Evolutionary conservation across 441 rosid genomes (phyloP).

Genomic region (Eugenia klotzschiana): DNA sequence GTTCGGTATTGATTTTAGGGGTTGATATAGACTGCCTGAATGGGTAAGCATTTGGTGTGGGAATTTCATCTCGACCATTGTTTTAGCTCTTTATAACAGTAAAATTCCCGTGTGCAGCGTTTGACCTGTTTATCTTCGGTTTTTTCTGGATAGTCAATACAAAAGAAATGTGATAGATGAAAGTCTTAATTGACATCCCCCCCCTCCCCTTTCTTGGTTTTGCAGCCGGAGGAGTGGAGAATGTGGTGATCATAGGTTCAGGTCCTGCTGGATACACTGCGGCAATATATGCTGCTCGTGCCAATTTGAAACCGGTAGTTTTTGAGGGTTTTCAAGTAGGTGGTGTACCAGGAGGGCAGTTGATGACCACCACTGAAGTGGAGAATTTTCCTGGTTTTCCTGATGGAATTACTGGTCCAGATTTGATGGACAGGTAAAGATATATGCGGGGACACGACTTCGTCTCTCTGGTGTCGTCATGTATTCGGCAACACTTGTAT

Average conservation of each 20-base stretch:
- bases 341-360: conserved; percentile 96
- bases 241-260: conserved; percentile 80
- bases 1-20: not conserved
- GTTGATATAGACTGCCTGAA: not conserved
- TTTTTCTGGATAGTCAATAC: not conserved
- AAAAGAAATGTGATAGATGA: not conserved
- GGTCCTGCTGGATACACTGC: conserved; percentile 99
- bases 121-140: not conserved
- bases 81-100: not conserved
- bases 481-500: not conserved
- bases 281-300: conserved; percentile 92
- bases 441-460: not conserved
- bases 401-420: conserved; percentile 93
- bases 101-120: not conserved
- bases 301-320: conserved; percentile 94
- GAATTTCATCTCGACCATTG: not conserved
- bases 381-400: conserved; percentile 98
- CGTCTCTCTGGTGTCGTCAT: not conserved
- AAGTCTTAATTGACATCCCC: not conserved
- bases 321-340: conserved; percentile 94
- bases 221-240: conserved; percentile 71
- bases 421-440: conserved; percentile 84
- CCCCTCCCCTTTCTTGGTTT: not conserved
- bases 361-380: conserved; percentile 96
- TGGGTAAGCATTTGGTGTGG: not conserved